These are phyloP conservation scores for Apiospora sp. DNA, from an alignment of 2,329 filamentous ascomycete species.

Conservation along the genomic window DNA sequence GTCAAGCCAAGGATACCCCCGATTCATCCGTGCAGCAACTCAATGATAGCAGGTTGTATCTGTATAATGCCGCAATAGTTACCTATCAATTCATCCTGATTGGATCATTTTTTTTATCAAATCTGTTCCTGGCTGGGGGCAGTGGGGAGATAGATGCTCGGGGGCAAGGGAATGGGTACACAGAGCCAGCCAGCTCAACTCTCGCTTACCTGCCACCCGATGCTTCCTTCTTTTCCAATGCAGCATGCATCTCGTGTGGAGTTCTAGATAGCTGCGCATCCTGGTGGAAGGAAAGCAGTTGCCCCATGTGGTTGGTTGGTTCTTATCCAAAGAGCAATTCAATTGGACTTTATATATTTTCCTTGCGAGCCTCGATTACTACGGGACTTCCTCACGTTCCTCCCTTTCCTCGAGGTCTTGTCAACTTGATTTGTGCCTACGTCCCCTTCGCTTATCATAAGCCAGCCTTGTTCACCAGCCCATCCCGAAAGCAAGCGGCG, in stretches of 20 bases:
- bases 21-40: neutral
- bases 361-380: neutral
- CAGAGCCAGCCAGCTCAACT: neutral
- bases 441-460: neutral
- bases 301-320: constrained; percentile 1
- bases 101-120: neutral
- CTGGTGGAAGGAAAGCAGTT: neutral
- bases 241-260: neutral
- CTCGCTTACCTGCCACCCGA: neutral
- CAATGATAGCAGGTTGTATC: neutral
- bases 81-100: neutral
- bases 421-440: neutral
- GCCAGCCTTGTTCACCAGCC: neutral
- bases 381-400: neutral
- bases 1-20: neutral
- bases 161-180: neutral
- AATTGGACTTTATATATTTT: neutral
- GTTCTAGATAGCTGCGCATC: constrained; percentile 4
- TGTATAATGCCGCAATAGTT: neutral
- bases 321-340: neutral
- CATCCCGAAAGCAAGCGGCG: neutral
- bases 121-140: neutral
- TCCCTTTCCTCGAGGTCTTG: neutral
- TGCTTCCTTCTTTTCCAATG: neutral
- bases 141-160: neutral